Evolutionary conservation across 495 filamentous ascomycete genomes (phyloP), one percentile per base, ranked within the genome.

Genomic region (Penicillium dipodomyicola): DNA sequence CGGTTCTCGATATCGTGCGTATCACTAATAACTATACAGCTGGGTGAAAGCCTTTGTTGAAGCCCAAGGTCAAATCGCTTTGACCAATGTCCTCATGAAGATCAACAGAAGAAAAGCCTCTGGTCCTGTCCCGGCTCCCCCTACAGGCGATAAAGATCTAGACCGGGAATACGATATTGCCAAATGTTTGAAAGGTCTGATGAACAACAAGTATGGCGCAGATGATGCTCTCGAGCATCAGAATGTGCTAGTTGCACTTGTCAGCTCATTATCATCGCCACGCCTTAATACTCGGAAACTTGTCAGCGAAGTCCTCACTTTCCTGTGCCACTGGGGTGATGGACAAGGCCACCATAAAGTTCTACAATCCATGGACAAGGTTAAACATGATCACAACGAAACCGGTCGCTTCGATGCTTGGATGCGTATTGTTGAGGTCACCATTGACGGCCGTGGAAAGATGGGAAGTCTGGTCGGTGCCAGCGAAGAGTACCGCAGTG

Each of bases 141-240:
- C 85, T 11, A 73, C 74, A 32, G 81, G 85, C 20, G 91, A 96
- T 59, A 92, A 91, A 69, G 91, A 96, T 65, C 76, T 96, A 47
- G 94, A 98, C 62, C 85, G 88, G 51, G 94, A 98, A 75, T 97
- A 97, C 72, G 94, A 97, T 65, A 96, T 98, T 62, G 84, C 95
- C 57, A 98, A 98, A 74, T 97, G 95, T 73, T 71, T 98, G 49
- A 98, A 97, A 73, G 90, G 91, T 46, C 72, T 97, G 46, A 95
- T 97, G 88, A 98, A 98, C 81, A 98, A 96, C 80, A 96, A 96
- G 66, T 97, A 93, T 72, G 94, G 94, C 44, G 95, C 94, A 30
- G 95, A 98, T 63, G 92, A 98, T 81, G 94, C 95, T n/a, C 78
- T 98, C 45, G 76, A 81, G 35, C 94, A 98, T 69, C 88, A 94